Evolutionary conservation across 305 asterid genomes (phyloP).

Genomic region (Fraxinus sp.): DNA sequence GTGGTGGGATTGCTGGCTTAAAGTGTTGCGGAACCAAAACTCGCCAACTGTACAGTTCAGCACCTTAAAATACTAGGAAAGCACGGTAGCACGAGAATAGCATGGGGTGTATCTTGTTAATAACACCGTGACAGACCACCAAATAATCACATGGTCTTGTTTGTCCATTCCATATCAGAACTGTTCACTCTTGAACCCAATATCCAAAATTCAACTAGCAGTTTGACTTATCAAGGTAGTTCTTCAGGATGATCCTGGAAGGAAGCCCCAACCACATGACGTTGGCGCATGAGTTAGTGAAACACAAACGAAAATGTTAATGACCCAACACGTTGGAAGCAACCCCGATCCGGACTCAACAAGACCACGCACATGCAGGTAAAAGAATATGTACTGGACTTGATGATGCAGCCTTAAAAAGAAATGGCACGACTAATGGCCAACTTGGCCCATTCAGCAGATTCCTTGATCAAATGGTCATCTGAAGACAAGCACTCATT

Average conservation of each 20-base stretch:
- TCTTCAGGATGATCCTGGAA: neutral
- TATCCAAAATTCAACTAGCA: slow-evolving; percentile 19
- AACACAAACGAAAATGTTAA: slow-evolving; percentile 57
- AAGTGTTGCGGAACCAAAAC: slow-evolving; percentile 32
- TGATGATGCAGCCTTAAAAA: slow-evolving; percentile 46
- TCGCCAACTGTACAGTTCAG: slow-evolving; percentile 9
- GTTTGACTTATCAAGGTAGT: slow-evolving; percentile 10
- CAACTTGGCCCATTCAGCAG: slow-evolving; percentile 95
- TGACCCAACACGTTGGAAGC: slow-evolving; percentile 61
- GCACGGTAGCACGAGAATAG: slow-evolving; percentile 11
- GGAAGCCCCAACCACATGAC: slow-evolving; percentile 34
- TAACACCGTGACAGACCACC: slow-evolving; percentile 19
- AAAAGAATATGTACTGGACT: slow-evolving; percentile 42
- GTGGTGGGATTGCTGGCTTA: slow-evolving; percentile 35
- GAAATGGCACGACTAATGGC: slow-evolving; percentile 85
- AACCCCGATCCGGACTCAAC: slow-evolving; percentile 55
- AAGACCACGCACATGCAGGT: slow-evolving; percentile 83
- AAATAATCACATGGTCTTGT: slow-evolving; percentile 18
- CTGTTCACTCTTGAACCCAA: slow-evolving; percentile 15
- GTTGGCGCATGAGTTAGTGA: slow-evolving; percentile 78
- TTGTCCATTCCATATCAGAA: slow-evolving; percentile 31
- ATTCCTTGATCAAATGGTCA: slow-evolving; percentile 83
- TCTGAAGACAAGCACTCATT: slow-evolving; percentile 82
- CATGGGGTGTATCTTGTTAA: slow-evolving; percentile 25
- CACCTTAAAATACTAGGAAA: neutral